phyloP scores from a whole-genome alignment of 164 flowering plant species.

The Stephania yunnanensis region DNA sequence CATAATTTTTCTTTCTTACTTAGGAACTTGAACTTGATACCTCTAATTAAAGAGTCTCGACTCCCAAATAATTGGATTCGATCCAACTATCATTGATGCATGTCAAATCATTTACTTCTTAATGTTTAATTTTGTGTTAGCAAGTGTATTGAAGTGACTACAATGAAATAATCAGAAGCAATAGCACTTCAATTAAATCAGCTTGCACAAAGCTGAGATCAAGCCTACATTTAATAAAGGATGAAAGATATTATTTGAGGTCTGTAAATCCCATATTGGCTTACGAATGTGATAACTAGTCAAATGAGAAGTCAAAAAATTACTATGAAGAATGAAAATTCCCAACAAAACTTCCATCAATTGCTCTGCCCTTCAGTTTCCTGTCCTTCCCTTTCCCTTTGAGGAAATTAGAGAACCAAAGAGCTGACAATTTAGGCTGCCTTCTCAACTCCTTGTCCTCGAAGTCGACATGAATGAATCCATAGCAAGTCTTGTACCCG shows the following conservation, averaged over 20 bases:
- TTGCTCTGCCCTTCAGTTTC: neutral
- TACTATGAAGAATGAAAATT: slow-evolving; percentile 5
- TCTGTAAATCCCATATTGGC: neutral
- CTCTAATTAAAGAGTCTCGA: no score
- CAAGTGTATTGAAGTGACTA: no score
- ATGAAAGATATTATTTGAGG: neutral
- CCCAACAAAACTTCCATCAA: neutral
- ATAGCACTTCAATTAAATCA: no score
- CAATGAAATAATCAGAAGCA: no score
- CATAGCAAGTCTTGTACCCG: slow-evolving; percentile 30
- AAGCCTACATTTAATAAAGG: neutral
- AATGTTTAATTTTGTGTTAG: no score
- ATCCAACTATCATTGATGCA: no score
- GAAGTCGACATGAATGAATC: slow-evolving; percentile 34
- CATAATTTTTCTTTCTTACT: no score
- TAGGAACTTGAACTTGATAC: no score
- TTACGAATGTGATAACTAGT: neutral
- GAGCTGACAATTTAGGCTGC: slow-evolving; percentile 33
- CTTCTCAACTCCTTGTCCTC: slow-evolving; percentile 25
- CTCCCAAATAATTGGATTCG: no score
- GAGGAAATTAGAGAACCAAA: slow-evolving; percentile 36
- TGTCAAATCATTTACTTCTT: no score
- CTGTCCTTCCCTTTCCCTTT: slow-evolving; percentile 23
- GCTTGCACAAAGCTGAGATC: neutral
- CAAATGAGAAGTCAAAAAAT: neutral